A percentile compares a stretch with the other conserved stretches of the same genome.
Conservation (phyloP, 2,329 filamentous ascomycete genomes). For the Lachnellula suecica region DNA sequence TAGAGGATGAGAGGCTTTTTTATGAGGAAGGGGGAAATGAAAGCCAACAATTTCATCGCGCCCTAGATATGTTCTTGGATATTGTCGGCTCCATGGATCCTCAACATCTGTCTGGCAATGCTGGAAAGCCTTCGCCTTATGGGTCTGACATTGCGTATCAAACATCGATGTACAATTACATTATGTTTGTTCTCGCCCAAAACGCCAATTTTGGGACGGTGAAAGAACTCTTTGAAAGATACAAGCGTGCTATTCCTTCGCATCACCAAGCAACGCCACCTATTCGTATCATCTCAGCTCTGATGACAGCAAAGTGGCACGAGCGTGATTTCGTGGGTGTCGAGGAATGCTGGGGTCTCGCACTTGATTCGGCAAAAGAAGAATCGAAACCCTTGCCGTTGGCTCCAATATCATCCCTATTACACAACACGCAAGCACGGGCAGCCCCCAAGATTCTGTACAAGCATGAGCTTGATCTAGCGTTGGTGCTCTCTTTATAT, state of each 20-base stretch:
- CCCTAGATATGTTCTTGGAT: slow-evolving; percentile 27
- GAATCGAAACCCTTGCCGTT: slow-evolving; percentile 36
- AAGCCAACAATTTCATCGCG: slow-evolving; percentile 23
- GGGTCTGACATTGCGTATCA: slow-evolving; percentile 27
- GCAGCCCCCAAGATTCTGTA: slow-evolving; percentile 14
- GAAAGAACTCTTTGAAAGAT: slow-evolving; percentile 55
- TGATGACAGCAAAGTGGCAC: slow-evolving; percentile 67
- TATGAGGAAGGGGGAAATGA: slow-evolving; percentile 10
- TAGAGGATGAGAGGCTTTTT: slow-evolving; percentile 19
- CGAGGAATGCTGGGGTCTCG: slow-evolving; percentile 64
- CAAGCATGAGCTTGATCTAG: slow-evolving; percentile 40
- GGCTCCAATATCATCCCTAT: slow-evolving; percentile 2
- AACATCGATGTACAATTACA: slow-evolving; percentile 47
- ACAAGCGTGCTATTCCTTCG: slow-evolving; percentile 41
- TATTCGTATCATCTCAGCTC: slow-evolving; percentile 55
- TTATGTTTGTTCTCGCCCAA: slow-evolving; percentile 55
- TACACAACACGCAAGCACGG: background rate
- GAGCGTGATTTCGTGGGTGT: slow-evolving; percentile 60
- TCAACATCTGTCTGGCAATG: slow-evolving; percentile 23
- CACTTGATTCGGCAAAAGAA: slow-evolving; percentile 51
- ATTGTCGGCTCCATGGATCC: slow-evolving; percentile 22
- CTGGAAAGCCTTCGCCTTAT: slow-evolving; percentile 23
- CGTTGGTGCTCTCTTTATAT: slow-evolving; percentile 43
- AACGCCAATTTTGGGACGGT: slow-evolving; percentile 46
- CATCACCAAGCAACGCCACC: slow-evolving; percentile 42